Evolutionary conservation across 768 basidiomycete genomes (phyloP), one percentile per base, ranked within the genome.

Genomic region (Holtermanniella nyarrowii): DNA sequence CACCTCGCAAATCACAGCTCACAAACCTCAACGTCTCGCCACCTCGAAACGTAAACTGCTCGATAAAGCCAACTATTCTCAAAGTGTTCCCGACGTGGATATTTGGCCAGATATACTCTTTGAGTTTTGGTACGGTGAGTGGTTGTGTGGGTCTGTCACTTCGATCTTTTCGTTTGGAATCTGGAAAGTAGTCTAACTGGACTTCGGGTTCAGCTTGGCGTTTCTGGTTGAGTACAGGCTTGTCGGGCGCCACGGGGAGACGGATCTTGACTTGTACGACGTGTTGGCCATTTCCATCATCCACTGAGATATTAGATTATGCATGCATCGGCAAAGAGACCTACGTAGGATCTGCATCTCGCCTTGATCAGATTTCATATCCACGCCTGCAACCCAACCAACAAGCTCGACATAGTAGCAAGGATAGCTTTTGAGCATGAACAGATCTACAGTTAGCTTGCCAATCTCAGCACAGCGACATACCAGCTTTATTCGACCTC

Each of bases 401-500:
- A 68, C 66, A 1, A 68, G 26, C 52, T 68, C 58, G 25, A 68
- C 61, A 50, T 56, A 56, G 42, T 45, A 58, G 44, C 66, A 68
- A 11, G 66, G 66, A 24, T 45, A 58, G n/a, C 46, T 45, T 31
- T 60, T 49, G 18, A 65, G 48, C 20, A 65, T 42, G 50, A 68
- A 68, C 16, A 65, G 47, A 48, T 68, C 66, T 68, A 44, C 20
- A 48, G 5, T 18, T 20, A 48, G 45, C 40, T 48, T 46, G 20
- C n/a, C n/a, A n/a, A n/a, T n/a, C n/a, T n/a, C n/a, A n/a, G n/a
- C n/a, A n/a, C n/a, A n/a, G n/a, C n/a, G n/a, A n/a, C n/a, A n/a
- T n/a, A n/a, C n/a, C n/a, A n/a, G n/a, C n/a, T n/a, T n/a, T n/a
- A n/a, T n/a, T n/a, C n/a, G n/a, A n/a, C n/a, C n/a, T n/a, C n/a